Evolutionary conservation across 106 monocot genomes (phyloP), one percentile per base, ranked within the genome.

Genomic region (Narthecium ossifragum): DNA sequence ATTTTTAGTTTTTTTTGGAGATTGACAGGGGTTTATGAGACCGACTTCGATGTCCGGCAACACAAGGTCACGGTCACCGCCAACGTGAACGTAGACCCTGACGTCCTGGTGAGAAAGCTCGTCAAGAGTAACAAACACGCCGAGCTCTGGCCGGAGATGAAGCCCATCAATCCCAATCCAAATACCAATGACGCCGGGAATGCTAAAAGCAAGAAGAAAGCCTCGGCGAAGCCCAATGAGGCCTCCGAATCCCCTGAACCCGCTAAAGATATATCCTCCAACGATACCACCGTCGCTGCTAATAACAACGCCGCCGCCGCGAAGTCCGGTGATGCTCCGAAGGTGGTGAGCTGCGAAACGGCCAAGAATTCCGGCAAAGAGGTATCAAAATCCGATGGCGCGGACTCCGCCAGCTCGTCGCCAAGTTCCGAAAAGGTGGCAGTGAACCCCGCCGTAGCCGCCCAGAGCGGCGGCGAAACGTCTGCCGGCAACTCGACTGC

Each of bases 51-150:
- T 61, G 46, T 77, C 3, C 40, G 51, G 55, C 80, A 77, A 68
- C 72, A 78, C 74, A 86, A 78, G 46, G 85, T 78, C 21, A 68
- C 77, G 2, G 80, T 86, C 2, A 71, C 41, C 4, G 64, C 70
- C 13, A 69, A 48, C 26, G 63, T 68, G 3, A 69, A 48, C 26
- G 63, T 68, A 2, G 75, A 69, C 26, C 39, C 69, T 2, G 53
- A 50, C 18, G 64, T 50, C 27, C 62, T 75, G 10, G 69, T 69
- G 34, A 75, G 69, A 49, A 69, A 58, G 69, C 69, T 75, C 2
- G 24, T 13, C 20, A 75, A 69, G 61, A 54, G 56, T 14, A 63
- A 63, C 53, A 75, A 75, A 47, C 69, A 48, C 22, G 75, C 75
- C 2, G 69, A 69, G 63, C 55, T 75, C 34, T 46, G 51, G 38